Percentiles rank a stretch among this genome's conserved stretches.
These are phyloP conservation scores for Yamadazyma blattariae DNA, from an alignment of 1,139 yeast genomes.

Conservation along the genomic window DNA sequence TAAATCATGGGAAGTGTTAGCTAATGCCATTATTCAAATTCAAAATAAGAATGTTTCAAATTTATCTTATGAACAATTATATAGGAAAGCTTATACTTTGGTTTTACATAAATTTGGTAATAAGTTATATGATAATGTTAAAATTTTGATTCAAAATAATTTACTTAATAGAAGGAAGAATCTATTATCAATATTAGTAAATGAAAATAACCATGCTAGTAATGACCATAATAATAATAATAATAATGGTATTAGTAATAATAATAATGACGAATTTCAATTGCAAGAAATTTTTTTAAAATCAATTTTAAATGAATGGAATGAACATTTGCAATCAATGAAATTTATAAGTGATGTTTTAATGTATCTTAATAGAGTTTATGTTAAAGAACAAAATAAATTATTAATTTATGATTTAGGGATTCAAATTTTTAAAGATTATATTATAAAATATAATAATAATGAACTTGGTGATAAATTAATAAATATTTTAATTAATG, in stretches of 20 bases:
- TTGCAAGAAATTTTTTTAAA: constrained; percentile 3
- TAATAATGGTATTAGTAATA: not conserved
- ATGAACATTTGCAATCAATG: constrained; percentile 72
- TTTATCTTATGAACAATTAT: constrained; percentile 80
- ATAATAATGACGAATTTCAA: not conserved
- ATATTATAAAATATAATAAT: constrained; percentile 37
- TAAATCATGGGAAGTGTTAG: constrained; percentile 65
- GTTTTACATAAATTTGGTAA: constrained; percentile 76
- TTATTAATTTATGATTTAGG: constrained; percentile 78
- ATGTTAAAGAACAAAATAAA: constrained; percentile 68
- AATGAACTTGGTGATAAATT: constrained; percentile 52
- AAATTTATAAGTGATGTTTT: constrained; percentile 80
- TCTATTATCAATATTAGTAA: constrained; percentile 17
- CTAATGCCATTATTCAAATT: constrained; percentile 76
- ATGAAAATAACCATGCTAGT: not conserved
- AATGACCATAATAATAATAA: not conserved
- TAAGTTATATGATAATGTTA: constrained; percentile 63
- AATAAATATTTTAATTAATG: constrained; percentile 50
- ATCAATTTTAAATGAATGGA: constrained; percentile 50
- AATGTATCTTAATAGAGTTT: constrained; percentile 85
- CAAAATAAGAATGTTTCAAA: constrained; percentile 71
- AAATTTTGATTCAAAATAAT: constrained; percentile 49
- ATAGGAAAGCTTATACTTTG: constrained; percentile 75
- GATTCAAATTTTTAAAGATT: constrained; percentile 52
- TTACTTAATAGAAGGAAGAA: constrained; percentile 31